Evolutionary conservation across 73 alveolate species (phyloP).

Genomic region (Paramecium primaurelia): DNA sequence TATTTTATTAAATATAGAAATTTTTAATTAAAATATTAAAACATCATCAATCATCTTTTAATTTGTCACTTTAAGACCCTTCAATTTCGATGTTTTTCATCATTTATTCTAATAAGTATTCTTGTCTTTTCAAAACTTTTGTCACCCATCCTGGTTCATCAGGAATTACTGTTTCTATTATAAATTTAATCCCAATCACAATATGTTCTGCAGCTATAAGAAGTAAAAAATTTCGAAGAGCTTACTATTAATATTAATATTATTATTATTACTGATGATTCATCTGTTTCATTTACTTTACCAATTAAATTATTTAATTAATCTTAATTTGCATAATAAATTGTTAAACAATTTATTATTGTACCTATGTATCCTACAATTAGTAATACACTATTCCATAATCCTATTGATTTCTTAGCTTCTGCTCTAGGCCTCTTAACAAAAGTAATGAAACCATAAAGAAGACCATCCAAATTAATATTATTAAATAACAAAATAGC

Average conservation of each 20-base stretch:
- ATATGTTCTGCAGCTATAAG: slow-evolving; percentile 22
- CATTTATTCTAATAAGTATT: background rate
- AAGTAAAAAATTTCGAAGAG: background rate
- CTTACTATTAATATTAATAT: background rate
- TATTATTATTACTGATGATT: background rate
- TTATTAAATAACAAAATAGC: background rate
- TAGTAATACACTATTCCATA: background rate
- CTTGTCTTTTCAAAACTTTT: background rate
- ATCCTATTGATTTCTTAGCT: background rate
- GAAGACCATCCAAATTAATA: background rate
- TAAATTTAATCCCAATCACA: background rate
- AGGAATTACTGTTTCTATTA: background rate
- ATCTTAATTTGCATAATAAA: background rate
- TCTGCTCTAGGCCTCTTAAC: background rate
- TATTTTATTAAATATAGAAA: background rate
- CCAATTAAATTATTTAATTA: background rate
- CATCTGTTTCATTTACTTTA: background rate
- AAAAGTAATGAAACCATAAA: background rate
- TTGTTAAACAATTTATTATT: background rate
- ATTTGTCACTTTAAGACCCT: background rate
- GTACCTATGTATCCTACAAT: background rate
- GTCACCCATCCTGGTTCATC: slow-evolving; percentile 13
- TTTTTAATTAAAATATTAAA: background rate
- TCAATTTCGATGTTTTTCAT: background rate
- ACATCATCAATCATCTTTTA: background rate